Percentiles rank a stretch among this genome's conserved stretches.
phyloP scores from a whole-genome alignment of 495 filamentous ascomycete species.

The Aspergillus olivimuriae region DNA sequence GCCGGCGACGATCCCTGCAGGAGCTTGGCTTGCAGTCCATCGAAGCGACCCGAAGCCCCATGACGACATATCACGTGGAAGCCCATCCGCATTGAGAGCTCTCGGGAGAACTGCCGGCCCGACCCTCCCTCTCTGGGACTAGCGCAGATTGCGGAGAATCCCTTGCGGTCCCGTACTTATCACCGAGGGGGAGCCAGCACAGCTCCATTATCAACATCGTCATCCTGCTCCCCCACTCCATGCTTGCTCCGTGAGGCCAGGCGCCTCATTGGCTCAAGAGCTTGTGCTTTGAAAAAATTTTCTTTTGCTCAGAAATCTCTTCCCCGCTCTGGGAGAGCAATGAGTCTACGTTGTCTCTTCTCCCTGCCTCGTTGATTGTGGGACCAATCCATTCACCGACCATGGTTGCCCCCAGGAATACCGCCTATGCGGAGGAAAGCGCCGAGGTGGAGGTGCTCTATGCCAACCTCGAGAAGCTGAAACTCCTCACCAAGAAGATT shows the following conservation, averaged over 20 bases:
- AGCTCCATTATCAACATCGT: background rate
- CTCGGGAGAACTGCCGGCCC: slow-evolving; percentile 15
- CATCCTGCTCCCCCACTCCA: background rate
- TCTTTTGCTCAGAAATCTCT: background rate
- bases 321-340: too few relatives aligned
- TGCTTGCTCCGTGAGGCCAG: slow-evolving; percentile 16
- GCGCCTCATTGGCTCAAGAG: slow-evolving; percentile 15
- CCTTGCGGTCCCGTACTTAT: too few relatives aligned
- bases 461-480: slow-evolving; percentile 61
- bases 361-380: slow-evolving; percentile 8
- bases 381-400: slow-evolving; percentile 15
- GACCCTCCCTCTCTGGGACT: slow-evolving; percentile 14
- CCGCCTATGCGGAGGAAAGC: slow-evolving; percentile 61
- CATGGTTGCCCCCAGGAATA: slow-evolving; percentile 48
- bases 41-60: too few relatives aligned
- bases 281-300: background rate
- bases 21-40: background rate
- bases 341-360: slow-evolving; percentile 6
- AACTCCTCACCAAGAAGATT: slow-evolving; percentile 84
- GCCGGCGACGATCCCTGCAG: slow-evolving; percentile 11
- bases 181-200: too few relatives aligned
- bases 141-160: slow-evolving; percentile 15
- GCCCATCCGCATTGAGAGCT: background rate
- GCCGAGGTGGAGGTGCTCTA: slow-evolving; percentile 65
- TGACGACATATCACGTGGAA: slow-evolving; percentile 27